Percentiles rank a stretch among this genome's conserved stretches.
phyloP scores from a whole-genome alignment of 768 basidiomycete species.

The Gymnopilus dilepis region DNA sequence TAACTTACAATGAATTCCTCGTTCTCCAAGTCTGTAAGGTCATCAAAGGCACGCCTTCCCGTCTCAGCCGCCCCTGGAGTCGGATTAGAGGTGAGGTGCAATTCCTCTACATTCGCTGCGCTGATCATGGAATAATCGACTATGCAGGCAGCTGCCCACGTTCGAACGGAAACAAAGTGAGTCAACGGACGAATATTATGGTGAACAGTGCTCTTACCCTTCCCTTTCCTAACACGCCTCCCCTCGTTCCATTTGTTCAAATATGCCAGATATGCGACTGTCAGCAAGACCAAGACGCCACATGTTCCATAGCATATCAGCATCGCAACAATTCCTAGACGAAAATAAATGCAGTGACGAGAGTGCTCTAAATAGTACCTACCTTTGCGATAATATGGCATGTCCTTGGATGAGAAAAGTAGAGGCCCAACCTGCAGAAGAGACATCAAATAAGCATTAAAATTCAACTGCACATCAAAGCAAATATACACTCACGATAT shows the following conservation, averaged over 20 bases:
- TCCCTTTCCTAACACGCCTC: constrained; percentile 22
- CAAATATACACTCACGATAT: constrained; percentile 7
- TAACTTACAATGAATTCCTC: constrained; percentile 30
- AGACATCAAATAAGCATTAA: too few relatives aligned
- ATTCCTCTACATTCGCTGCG: constrained; percentile 12
- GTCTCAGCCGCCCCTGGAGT: background rate
- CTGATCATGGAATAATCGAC: constrained; percentile 28
- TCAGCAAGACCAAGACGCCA: constrained; percentile 8
- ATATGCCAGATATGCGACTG: constrained; percentile 17
- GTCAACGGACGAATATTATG: background rate
- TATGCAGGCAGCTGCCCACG: constrained; percentile 19
- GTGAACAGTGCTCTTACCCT: constrained; percentile 15
- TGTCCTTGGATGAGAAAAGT: constrained; percentile 21
- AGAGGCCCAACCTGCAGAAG: constrained; percentile 20
- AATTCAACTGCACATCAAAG: too few relatives aligned
- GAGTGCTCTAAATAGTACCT: background rate
- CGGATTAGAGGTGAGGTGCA: background rate
- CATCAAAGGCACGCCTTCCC: constrained; percentile 25
- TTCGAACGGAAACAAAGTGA: background rate
- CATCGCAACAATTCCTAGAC: constrained; percentile 21
- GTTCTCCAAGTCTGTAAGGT: constrained; percentile 31
- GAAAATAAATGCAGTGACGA: background rate
- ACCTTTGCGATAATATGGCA: constrained; percentile 27
- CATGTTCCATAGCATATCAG: constrained; percentile 16
- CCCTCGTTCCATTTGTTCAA: constrained; percentile 21